Conservation (phyloP, 225 moss, liverwort and hornwort species). For the Rhytidiadelphus loreus region DNA sequence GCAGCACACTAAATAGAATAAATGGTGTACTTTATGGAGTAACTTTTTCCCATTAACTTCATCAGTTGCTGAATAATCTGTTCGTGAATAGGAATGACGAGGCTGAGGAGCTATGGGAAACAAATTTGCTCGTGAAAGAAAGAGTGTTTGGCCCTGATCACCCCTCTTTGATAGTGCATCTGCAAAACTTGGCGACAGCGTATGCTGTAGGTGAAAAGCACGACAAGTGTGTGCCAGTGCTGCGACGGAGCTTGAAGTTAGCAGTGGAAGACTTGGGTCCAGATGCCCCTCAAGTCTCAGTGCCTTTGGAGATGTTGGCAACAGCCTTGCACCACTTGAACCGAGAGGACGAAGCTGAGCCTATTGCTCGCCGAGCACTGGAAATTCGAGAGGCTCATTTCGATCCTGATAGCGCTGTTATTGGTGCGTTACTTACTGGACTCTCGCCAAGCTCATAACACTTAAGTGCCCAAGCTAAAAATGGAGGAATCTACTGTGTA, state of each 20-base stretch:
- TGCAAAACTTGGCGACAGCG: slow-evolving; percentile 77
- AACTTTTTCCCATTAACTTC: not conserved
- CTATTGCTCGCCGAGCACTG: slow-evolving; percentile 77
- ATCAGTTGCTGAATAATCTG: not conserved
- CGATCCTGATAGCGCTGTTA: slow-evolving; percentile 49
- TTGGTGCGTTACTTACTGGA: slow-evolving; percentile 27
- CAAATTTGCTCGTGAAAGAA: slow-evolving; percentile 61
- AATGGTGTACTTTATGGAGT: not conserved
- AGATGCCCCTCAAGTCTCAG: slow-evolving; percentile 61
- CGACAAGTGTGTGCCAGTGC: slow-evolving; percentile 63
- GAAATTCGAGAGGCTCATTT: slow-evolving; percentile 67
- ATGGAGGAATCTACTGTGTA: not conserved
- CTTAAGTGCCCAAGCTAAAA: not conserved
- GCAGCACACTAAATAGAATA: not conserved
- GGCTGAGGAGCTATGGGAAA: slow-evolving; percentile 79
- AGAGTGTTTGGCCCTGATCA: slow-evolving; percentile 49
- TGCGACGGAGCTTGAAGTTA: slow-evolving; percentile 68
- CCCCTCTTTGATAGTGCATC: slow-evolving; percentile 65
- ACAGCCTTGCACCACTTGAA: slow-evolving; percentile 78
- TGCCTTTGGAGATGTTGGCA: slow-evolving; percentile 75
- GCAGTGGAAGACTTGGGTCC: slow-evolving; percentile 57
- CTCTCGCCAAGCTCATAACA: not conserved
- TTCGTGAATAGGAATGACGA: slow-evolving; percentile 52
- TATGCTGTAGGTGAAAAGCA: slow-evolving; percentile 49
- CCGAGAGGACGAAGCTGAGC: slow-evolving; percentile 66